Conservation (phyloP, 1,284 basidiomycete genomes). For the Chalciporus sp. region DNA sequence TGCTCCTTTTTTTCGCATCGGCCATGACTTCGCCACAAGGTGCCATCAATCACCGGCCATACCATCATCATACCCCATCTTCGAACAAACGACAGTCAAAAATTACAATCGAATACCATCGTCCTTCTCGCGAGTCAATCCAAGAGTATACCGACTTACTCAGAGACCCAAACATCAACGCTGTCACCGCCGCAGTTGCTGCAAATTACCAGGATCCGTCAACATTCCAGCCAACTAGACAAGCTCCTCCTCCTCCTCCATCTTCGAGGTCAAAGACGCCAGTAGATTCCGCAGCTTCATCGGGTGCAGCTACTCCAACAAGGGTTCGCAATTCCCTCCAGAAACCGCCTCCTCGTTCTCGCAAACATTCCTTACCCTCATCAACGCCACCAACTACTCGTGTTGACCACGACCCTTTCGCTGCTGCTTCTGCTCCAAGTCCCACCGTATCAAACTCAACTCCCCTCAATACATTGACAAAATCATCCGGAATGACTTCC, state of each 20-base stretch:
- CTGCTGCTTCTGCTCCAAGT: constrained; percentile 41
- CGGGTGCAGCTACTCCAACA: constrained; percentile 34
- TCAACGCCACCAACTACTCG: constrained; percentile 30
- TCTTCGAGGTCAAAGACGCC: constrained; percentile 44
- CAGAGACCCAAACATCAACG: constrained; percentile 59
- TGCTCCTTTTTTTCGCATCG: constrained; percentile 4
- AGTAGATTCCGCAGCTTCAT: constrained; percentile 35
- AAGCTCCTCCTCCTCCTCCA: constrained; percentile 60
- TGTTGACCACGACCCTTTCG: constrained; percentile 62
- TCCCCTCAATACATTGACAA: constrained; percentile 2
- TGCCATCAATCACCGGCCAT: constrained; percentile 40
- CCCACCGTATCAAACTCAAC: constrained; percentile 27
- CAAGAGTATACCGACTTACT: constrained; percentile 75
- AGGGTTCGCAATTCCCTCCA: constrained; percentile 59
- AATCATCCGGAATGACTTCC: constrained; percentile 29
- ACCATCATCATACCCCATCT: constrained; percentile 29
- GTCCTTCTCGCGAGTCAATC: constrained; percentile 64
- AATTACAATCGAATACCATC: constrained; percentile 74
- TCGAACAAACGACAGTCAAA: constrained; percentile 58
- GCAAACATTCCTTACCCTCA: constrained; percentile 51
- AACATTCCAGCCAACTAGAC: constrained; percentile 45
- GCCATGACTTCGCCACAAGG: constrained; percentile 38
- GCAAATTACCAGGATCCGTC: constrained; percentile 44
- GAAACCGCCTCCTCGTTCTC: constrained; percentile 52
- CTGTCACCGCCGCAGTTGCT: constrained; percentile 46